phyloP scores from a whole-genome alignment of 495 filamentous ascomycete genomes.

The Collariella sp. region DNA sequence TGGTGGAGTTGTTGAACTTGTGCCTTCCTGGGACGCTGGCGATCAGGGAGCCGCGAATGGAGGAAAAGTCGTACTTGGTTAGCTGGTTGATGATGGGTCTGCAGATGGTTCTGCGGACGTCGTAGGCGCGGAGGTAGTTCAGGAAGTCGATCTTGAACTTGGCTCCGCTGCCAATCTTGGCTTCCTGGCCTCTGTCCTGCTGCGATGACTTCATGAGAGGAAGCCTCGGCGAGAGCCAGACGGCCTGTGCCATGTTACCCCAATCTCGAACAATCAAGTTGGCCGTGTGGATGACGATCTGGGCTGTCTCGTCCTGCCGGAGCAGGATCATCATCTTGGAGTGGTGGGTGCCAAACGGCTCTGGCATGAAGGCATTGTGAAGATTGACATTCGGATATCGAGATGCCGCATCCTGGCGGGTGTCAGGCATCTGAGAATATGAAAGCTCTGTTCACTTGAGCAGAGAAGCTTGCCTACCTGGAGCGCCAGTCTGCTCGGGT shows the following conservation, averaged over 20 bases:
- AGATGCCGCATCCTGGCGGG: conserved; percentile 41
- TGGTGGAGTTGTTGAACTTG: conserved; percentile 34
- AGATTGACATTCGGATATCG: conserved; percentile 61
- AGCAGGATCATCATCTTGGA: conserved; percentile 78
- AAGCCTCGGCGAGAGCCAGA: conserved; percentile 72
- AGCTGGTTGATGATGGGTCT: conserved; percentile 48
- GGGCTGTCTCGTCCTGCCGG: conserved; percentile 64
- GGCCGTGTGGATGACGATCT: conserved; percentile 80
- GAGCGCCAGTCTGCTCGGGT: conserved; percentile 49
- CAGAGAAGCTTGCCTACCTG: conserved; percentile 42
- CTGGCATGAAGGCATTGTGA: conserved; percentile 72
- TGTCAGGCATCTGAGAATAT: background rate
- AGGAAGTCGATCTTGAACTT: conserved; percentile 72
- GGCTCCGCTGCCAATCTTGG: conserved; percentile 48
- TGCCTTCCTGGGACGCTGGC: conserved; percentile 67
- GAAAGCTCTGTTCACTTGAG: background rate
- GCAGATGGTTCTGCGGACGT: conserved; percentile 42
- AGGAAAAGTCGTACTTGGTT: conserved; percentile 57
- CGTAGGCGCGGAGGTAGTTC: conserved; percentile 64
- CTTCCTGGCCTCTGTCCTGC: background rate
- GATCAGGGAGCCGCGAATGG: conserved; percentile 62
- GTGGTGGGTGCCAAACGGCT: conserved; percentile 77
- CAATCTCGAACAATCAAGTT: conserved; percentile 85
- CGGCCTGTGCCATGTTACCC: conserved; percentile 78
- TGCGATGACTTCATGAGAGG: conserved; percentile 31